Base-by-base conservation (phyloP, 2,329 filamentous ascomycete genomes). In the Trichoderma atroviride region DNA sequence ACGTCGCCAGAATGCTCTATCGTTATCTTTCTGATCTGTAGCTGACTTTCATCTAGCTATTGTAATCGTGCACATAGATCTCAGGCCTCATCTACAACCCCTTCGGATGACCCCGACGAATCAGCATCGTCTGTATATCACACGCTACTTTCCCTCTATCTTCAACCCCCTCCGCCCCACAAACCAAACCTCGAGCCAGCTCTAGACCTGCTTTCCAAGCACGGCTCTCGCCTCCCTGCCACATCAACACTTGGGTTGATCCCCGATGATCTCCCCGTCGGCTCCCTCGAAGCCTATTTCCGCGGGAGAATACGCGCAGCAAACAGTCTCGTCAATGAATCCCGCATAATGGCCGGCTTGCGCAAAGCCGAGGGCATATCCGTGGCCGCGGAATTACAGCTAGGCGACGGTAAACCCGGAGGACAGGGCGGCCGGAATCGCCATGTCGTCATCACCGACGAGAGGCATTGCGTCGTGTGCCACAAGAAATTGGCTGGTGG, bases 201-300 rank as follows among this genome's bases (percentile, higher is more conserved):
- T 0, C 86, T 99, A 6, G 88, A 91, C 37, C 87, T 99, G 22
- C 88, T 99, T n/a, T 94, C 92, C 55, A 92, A 92, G 74, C 96
- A 99, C 77, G 96, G 96, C 59, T 93, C 95, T 13, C 91, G 96
- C 13, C 87, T 99, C 6, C 95, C 96, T 0, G 94, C 96, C 0
- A 88, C 89, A 5, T 95, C 92, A 40, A 97, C 95, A 0, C 85
- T 99, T 9, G 89, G 91, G 24, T 86, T 99, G 27, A 94, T 99
- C 56, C 96, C 96, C 0, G 87, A 93, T 70, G 84, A 88, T 4
- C 87, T 98, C 9, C 91, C 93, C 0, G 88, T 98, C 9, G 84
- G 86, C 47, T 88, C 96, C 69, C 87, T 99, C 0, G 92, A 94
- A 75, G 91, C 91, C 16, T 99, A 99, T 81, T 98, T 99, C 84